Evolutionary conservation across 352 stramenopile genomes (phyloP).

Genomic region (Aphanomyces euteiches): DNA sequence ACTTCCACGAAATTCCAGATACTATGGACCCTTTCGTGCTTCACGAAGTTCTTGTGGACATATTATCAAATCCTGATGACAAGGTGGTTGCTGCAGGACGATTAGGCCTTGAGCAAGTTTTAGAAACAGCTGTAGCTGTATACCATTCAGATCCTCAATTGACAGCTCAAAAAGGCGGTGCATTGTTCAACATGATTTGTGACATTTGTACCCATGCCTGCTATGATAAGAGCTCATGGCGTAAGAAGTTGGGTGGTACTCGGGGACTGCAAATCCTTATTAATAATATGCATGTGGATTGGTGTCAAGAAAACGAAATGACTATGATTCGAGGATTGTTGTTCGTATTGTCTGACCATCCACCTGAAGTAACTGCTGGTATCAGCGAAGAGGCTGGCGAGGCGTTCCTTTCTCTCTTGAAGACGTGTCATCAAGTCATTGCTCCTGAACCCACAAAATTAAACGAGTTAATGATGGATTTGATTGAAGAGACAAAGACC

Average conservation of each 20-base stretch:
- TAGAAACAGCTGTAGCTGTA: conserved; percentile 42
- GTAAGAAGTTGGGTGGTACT: conserved; percentile 74
- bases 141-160: conserved; percentile 39
- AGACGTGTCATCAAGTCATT: conserved; percentile 34
- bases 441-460: conserved; percentile 15
- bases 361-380: conserved; percentile 74
- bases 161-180: conserved; percentile 53
- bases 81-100: conserved; percentile 58
- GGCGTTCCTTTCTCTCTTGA: conserved; percentile 51
- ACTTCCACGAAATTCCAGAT: conserved; percentile 45
- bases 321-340: conserved; percentile 81
- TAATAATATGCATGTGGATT: conserved; percentile 57
- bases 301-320: conserved; percentile 84
- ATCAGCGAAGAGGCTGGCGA: conserved; percentile 70
- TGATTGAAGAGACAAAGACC: conserved; percentile 28
- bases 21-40: conserved; percentile 65
- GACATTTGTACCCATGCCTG: conserved; percentile 80
- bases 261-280: conserved; percentile 66
- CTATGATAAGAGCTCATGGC: conserved; percentile 84
- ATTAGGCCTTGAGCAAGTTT: conserved; percentile 45
- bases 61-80: conserved; percentile 58
- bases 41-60: conserved; percentile 55
- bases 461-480: conserved; percentile 19
- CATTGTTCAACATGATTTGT: conserved; percentile 70
- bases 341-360: conserved; percentile 84